Base-by-base conservation (phyloP, 768 basidiomycete species). In the Tylopilus vinaceipallidus region DNA sequence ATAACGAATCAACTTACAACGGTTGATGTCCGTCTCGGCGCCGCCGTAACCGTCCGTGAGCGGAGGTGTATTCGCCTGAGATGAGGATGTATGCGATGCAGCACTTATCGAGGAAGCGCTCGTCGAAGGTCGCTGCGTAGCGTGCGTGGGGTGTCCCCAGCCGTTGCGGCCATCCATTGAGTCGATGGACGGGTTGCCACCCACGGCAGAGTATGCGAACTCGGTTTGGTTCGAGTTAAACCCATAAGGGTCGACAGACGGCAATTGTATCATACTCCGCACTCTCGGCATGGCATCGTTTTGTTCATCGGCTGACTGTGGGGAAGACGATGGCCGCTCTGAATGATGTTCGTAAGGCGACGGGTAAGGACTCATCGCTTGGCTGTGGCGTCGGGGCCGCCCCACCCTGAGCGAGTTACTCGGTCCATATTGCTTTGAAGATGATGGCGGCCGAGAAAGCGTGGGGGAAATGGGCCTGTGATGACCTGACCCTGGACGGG, bases 331-430 rank as follows among this genome's bases (percentile, higher is more conserved):
- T 1, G 83, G 84, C 34, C 86, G 80, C 54, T 83, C 81, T 43
- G 81, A 79, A 38, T 78, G 73, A 47, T 84, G 79, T 51, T 83
- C 84, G 67, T 91, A 92, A 38, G 89, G 88, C 53, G 82, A 85
- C 16, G 90, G 90, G 68, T 92, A 92, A 12, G 90, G 90, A 59
- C 83, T 87, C 76, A 92, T 84, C 1, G 89, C 90, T 66, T 92
- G 90, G 64, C 86, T 88, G 67, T 91, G 90, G 49, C 90, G 79
- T 37, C 90, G 78, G 38, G 79, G 78, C 26, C 90, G 78, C 23
- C 88, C 81, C 30, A 91, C 78, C 65, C 85, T 83, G 45, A 89
- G 68, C 14, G 84, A 80, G 20, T 71, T 73, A 6, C 69, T 73
- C 3, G 75, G 66, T 34, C 71, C 72, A 56, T 74, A 78, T 26